Evolutionary conservation across 352 stramenopile species (phyloP), one percentile per base, ranked within the genome.

Genomic region (Plasmopara muralis): DNA sequence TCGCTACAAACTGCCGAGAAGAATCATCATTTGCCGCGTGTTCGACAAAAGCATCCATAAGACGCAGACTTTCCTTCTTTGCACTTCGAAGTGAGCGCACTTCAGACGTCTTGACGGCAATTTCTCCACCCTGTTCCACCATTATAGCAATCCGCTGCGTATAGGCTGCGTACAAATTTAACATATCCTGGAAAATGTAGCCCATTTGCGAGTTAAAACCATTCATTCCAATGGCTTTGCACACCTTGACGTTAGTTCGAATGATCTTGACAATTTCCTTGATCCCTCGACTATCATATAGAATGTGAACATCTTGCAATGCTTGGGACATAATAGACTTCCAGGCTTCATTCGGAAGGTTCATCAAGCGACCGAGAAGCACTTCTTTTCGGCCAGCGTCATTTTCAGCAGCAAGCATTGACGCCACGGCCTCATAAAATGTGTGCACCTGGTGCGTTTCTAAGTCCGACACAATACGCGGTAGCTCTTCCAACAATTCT

Each of bases 81-180:
- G 96, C 94, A 63, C 87, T 91, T 31, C 96, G 87, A 80, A 99
- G 92, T 2, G 80, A 85, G 37, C 90, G 80, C 44, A 98, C 88
- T 43, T 93, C 77, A 49, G 89, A 95, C 37, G 96, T 87, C 71
- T 98, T 93, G 4, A 97, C 98, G 9, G 95, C 95, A 54, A 97
- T 91, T 28, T 96, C 82, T 51, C 97, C 97, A 30, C 95, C 74
- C 60, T 95, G 73, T 20, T 88, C 76, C 8, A 98, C 85, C 37
- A 90, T 82, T 43, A 74, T 62, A 9, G 85, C 91, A 71, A 99
- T 98, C 43, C 93, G 81, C 69, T 98, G 90, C n/a, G 90, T 98
- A 72, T 99, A 99, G 16, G 97, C 91, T 57, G 93, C 95, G 71
- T 99, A 99, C 9, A 99, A 90, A 64, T 98, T 98, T 18, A 99